Conservation (phyloP, 2,329 filamentous ascomycete genomes). For the Nothophoma quercina region DNA sequence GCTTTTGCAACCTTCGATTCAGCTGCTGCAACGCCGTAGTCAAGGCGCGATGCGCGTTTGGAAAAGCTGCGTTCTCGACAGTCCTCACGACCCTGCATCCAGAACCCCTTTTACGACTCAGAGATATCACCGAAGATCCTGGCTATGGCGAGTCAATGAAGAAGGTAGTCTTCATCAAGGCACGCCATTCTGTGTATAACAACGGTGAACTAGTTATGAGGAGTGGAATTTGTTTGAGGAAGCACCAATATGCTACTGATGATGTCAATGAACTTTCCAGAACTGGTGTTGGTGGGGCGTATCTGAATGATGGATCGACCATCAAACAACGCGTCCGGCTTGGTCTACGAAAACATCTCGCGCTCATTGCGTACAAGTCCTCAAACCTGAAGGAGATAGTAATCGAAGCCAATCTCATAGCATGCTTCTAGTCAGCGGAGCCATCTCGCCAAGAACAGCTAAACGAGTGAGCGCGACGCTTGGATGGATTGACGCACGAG, state of each 20-base stretch:
- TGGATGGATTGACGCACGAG: not conserved
- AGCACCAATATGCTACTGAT: not conserved
- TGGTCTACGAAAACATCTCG: not conserved
- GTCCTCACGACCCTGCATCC: not conserved
- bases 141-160: not conserved
- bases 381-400: not conserved
- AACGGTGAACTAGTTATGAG: no score
- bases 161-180: not conserved
- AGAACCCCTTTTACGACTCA: not conserved
- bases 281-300: not conserved
- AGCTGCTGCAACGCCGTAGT: not conserved
- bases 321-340: not conserved
- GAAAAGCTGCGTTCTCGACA: not conserved
- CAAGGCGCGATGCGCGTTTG: not conserved
- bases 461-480: not conserved
- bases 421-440: not conserved
- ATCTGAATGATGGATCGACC: not conserved
- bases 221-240: not conserved
- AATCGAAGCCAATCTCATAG: not conserved
- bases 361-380: not conserved
- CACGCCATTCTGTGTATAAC: not conserved
- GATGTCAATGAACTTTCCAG: conserved; percentile 2
- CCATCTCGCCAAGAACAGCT: not conserved
- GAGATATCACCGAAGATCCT: not conserved
- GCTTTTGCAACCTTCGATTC: conserved; percentile 1